Evolutionary conservation across 495 filamentous ascomycete genomes (phyloP).

Genomic region (Penicillium dipodomyicola): DNA sequence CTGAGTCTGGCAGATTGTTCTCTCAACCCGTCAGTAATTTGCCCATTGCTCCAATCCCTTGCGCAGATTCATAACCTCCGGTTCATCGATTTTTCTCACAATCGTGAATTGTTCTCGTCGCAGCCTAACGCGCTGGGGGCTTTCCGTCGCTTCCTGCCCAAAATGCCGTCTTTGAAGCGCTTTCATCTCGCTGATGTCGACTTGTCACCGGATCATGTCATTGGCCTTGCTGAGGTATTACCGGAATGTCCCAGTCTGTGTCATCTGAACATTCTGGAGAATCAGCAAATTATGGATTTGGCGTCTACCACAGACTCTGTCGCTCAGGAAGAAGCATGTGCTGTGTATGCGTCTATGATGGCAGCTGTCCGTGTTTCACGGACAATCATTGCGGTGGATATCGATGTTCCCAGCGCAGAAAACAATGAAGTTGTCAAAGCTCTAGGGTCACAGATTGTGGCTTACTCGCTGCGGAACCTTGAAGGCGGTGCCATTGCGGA

Average conservation of each 20-base stretch:
- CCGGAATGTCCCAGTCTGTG: conserved; percentile 80
- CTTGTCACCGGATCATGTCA: conserved; percentile 79
- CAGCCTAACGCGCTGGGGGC: conserved; percentile 72
- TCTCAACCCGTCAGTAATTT: conserved; percentile 67
- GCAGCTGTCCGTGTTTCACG: conserved; percentile 81
- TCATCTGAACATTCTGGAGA: conserved; percentile 86
- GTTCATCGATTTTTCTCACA: conserved; percentile 90
- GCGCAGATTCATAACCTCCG: conserved; percentile 70
- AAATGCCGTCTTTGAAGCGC: conserved; percentile 75
- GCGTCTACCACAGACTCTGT: conserved; percentile 68
- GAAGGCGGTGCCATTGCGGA: conserved; percentile 58
- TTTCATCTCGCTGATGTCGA: conserved; percentile 88
- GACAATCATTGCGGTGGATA: conserved; percentile 84
- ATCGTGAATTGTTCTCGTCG: conserved; percentile 71
- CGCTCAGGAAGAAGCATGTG: conserved; percentile 86
- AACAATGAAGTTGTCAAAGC: conserved; percentile 88
- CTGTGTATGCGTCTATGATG: conserved; percentile 88
- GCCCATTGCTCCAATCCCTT: conserved; percentile 72
- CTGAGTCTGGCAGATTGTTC: conserved; percentile 87
- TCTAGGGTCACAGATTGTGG: conserved; percentile 87
- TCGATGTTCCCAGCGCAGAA: conserved; percentile 76
- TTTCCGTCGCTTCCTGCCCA: conserved; percentile 80
- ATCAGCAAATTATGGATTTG: conserved; percentile 65
- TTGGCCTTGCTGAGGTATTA: conserved; percentile 83
- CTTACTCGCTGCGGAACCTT: conserved; percentile 89